Percentiles rank a stretch among this genome's conserved stretches.
Conservation (phyloP, 768 basidiomycete genomes). For the Boletus fagicola region DNA sequence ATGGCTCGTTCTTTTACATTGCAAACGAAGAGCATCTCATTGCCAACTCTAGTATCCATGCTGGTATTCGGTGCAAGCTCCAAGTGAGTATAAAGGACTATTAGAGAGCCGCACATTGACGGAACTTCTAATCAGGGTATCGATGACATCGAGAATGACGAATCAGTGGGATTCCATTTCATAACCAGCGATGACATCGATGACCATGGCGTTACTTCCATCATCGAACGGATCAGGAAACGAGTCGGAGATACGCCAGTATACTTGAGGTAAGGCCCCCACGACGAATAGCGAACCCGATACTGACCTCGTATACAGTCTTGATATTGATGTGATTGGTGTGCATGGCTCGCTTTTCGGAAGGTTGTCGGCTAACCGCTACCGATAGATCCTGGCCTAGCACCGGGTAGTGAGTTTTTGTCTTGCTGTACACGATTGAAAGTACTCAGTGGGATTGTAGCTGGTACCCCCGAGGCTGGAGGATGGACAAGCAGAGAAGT, state of each 20-base stretch:
- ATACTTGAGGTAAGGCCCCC: constrained; percentile 56
- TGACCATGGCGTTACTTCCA: constrained; percentile 67
- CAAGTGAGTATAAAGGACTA: constrained; percentile 37
- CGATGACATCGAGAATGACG: constrained; percentile 56
- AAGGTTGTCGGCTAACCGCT: not conserved
- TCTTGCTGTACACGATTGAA: not conserved
- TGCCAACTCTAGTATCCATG: constrained; percentile 74
- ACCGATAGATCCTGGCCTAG: constrained; percentile 65
- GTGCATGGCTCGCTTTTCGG: not conserved
- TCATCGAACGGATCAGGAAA: constrained; percentile 66
- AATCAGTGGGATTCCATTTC: constrained; percentile 71
- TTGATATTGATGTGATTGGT: constrained; percentile 86
- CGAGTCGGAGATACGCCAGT: constrained; percentile 75
- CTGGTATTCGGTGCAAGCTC: constrained; percentile 80
- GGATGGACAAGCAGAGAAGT: constrained; percentile 84
- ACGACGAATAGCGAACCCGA: not conserved
- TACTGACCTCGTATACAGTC: constrained; percentile 34
- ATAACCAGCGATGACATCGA: constrained; percentile 84
- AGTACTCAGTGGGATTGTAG: constrained; percentile 34
- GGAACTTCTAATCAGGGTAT: constrained; percentile 14
- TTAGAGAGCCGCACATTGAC: not conserved
- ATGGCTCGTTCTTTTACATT: constrained; percentile 84
- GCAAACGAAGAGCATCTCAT: constrained; percentile 78
- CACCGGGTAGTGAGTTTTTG: constrained; percentile 64
- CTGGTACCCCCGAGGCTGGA: constrained; percentile 82